These are phyloP conservation scores for Aspergillus sp. DNA, from an alignment of 2,329 filamentous ascomycete species.

Conservation along the genomic window DNA sequence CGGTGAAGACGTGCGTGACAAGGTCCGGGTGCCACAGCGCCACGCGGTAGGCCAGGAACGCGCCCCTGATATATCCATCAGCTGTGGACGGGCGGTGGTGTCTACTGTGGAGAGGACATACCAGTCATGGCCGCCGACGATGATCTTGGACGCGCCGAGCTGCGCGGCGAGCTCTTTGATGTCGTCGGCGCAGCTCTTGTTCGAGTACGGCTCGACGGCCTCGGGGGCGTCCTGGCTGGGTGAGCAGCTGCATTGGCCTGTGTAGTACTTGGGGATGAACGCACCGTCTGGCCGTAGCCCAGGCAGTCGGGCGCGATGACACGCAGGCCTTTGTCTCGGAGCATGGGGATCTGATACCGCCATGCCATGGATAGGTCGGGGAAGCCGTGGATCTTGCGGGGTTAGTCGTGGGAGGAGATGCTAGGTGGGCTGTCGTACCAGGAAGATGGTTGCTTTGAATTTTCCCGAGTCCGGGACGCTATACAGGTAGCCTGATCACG, in stretches of 20 bases:
- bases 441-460: slow-evolving; percentile 54
- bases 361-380: slow-evolving; percentile 82
- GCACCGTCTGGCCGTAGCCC: slow-evolving; percentile 75
- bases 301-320: slow-evolving; percentile 85
- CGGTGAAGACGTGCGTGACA: slow-evolving; percentile 70
- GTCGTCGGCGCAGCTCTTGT: slow-evolving; percentile 72
- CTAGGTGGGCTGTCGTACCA: slow-evolving; percentile 38
- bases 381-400: slow-evolving; percentile 67
- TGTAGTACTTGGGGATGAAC: background rate
- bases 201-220: slow-evolving; percentile 62
- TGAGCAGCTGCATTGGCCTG: too few species aligned
- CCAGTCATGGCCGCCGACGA: slow-evolving; percentile 92
- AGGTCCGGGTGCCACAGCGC: slow-evolving; percentile 72
- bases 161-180: slow-evolving; percentile 69
- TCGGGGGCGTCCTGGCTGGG: slow-evolving; percentile 56
- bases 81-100: too few species aligned
- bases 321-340: slow-evolving; percentile 69
- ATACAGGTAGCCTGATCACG: slow-evolving; percentile 50
- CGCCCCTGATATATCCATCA: slow-evolving; percentile 60
- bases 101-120: slow-evolving; percentile 13
- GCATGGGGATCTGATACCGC: slow-evolving; percentile 81
- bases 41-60: slow-evolving; percentile 70
- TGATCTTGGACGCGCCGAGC: slow-evolving; percentile 58
- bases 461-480: slow-evolving; percentile 44
- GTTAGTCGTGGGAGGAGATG: background rate